Evolutionary conservation across 192 early-diverging fungal species (phyloP).

Genomic region (Coemansia guatemalensis): DNA sequence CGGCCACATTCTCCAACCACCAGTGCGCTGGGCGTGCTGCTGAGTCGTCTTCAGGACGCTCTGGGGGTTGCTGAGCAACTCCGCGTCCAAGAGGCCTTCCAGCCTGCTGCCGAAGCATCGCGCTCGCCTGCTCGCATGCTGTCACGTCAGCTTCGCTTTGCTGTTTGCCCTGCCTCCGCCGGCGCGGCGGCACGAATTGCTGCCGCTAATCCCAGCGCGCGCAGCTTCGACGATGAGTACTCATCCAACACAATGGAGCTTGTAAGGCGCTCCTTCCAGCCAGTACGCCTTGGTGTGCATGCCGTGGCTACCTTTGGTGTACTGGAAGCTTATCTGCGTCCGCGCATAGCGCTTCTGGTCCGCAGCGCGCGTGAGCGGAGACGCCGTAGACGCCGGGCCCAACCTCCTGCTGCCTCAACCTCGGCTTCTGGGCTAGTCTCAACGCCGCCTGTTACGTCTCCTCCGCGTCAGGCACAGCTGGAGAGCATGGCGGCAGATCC

Average conservation of each 20-base stretch:
- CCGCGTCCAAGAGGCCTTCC: slow-evolving; percentile 62
- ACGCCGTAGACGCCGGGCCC: not conserved
- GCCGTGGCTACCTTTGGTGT: slow-evolving; percentile 80
- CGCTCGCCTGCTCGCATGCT: slow-evolving; percentile 64
- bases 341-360: slow-evolving; percentile 53
- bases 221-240: slow-evolving; percentile 16
- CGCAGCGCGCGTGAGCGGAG: not conserved
- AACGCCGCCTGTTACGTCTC: not conserved
- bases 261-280: slow-evolving; percentile 23
- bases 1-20: not conserved
- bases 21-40: slow-evolving; percentile 55
- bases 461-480: slow-evolving; percentile 14
- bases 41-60: slow-evolving; percentile 69
- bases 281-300: slow-evolving; percentile 76
- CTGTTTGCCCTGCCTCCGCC: slow-evolving; percentile 57
- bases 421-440: not conserved
- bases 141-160: slow-evolving; percentile 72
- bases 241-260: slow-evolving; percentile 15
- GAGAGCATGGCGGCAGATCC: not conserved
- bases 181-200: not conserved
- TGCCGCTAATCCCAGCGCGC: slow-evolving; percentile 38
- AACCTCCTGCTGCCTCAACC: not conserved
- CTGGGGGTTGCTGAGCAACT: slow-evolving; percentile 64
- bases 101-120: slow-evolving; percentile 34
- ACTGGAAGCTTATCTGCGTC: slow-evolving; percentile 77